phyloP scores from a whole-genome alignment of 805 yeast species.

The Ogataea henricii region DNA sequence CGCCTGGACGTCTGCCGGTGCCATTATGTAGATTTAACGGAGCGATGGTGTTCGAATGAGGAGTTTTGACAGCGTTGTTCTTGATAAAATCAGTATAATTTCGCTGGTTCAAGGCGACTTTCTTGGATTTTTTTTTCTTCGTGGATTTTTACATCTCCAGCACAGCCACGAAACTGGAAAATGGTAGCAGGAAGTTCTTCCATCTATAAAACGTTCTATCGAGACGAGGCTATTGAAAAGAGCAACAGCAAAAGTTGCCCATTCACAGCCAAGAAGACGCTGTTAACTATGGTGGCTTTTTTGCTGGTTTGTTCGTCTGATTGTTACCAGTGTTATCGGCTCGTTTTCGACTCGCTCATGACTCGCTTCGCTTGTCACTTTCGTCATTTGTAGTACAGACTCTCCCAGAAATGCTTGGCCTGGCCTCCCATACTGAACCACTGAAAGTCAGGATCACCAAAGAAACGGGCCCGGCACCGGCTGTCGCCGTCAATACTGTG shows the following conservation, averaged over 20 bases:
- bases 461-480: constrained; percentile 23
- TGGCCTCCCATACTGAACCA: constrained; percentile 25
- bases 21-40: constrained; percentile 18
- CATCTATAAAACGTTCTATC: too few relatives aligned
- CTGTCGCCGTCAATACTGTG: constrained; percentile 10
- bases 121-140: constrained; percentile 6
- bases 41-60: neutral
- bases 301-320: too few relatives aligned
- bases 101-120: neutral
- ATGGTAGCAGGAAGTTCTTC: neutral
- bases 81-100: too few relatives aligned
- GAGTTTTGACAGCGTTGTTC: neutral
- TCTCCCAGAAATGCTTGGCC: constrained; percentile 19
- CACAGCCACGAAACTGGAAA: too few relatives aligned
- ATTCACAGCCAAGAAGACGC: too few relatives aligned
- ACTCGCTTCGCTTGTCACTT: too few relatives aligned
- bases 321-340: too few relatives aligned
- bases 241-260: too few relatives aligned
- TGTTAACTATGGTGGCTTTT: too few relatives aligned
- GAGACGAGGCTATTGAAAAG: too few relatives aligned
- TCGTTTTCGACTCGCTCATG: too few relatives aligned
- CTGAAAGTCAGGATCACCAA: constrained; percentile 21
- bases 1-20: constrained; percentile 23
- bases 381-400: constrained; percentile 14
- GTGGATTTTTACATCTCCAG: too few relatives aligned